phyloP scores from a whole-genome alignment of 805 yeast genomes.

The Candida corydali region DNA sequence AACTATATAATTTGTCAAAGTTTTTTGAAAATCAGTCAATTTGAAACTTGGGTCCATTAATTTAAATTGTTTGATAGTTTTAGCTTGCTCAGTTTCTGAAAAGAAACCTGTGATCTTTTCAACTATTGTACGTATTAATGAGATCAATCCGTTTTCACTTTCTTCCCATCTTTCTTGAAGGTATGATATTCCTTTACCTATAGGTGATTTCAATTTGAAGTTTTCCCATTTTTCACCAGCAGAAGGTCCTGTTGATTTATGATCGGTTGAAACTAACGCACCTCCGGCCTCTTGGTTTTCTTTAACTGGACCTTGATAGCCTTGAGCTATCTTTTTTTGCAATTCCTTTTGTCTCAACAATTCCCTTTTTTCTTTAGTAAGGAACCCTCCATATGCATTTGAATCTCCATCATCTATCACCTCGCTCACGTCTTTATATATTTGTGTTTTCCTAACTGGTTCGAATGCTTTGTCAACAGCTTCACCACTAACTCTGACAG shows the following conservation, averaged over 20 bases:
- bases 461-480: slow-evolving; percentile 84
- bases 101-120: slow-evolving; percentile 83
- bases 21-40: slow-evolving; percentile 70
- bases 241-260: slow-evolving; percentile 67
- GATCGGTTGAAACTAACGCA: slow-evolving; percentile 76
- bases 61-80: slow-evolving; percentile 81
- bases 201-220: slow-evolving; percentile 59
- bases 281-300: slow-evolving; percentile 81
- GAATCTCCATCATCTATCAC: slow-evolving; percentile 91
- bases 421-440: slow-evolving; percentile 83
- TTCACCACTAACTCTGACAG: slow-evolving; percentile 79
- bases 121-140: slow-evolving; percentile 71
- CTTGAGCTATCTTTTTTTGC: slow-evolving; percentile 54
- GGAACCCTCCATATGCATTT: slow-evolving; percentile 87
- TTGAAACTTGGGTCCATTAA: slow-evolving; percentile 87
- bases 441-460: slow-evolving; percentile 87
- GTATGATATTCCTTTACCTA: slow-evolving; percentile 62
- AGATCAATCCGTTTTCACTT: slow-evolving; percentile 86
- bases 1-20: slow-evolving; percentile 84
- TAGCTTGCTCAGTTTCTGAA: slow-evolving; percentile 94
- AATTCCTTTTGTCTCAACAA: slow-evolving; percentile 51
- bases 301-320: slow-evolving; percentile 65
- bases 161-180: slow-evolving; percentile 82
- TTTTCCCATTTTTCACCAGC: slow-evolving; percentile 62
- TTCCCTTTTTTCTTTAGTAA: slow-evolving; percentile 77